Base-by-base conservation (phyloP, 176 grass and related monocot species). In the Leersia perrieri region DNA sequence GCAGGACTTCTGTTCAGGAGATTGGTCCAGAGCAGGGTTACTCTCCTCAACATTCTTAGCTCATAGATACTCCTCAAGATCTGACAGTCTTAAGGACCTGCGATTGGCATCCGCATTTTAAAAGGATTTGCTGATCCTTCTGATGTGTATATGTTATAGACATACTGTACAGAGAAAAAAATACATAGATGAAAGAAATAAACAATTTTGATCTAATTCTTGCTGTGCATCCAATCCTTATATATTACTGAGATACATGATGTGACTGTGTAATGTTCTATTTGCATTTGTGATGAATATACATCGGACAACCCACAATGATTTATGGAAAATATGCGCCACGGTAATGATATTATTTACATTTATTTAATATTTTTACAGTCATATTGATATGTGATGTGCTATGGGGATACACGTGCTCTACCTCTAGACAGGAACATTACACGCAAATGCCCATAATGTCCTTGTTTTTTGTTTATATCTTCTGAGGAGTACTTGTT, bases 11-110 rank as follows among this genome's bases (percentile, higher is more conserved):
- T 75, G 18, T 81, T 87, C 44, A 60, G 70, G 60, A 61, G 22
- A 65, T 15, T 86, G 60, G 31, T 86, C 76, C 76, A 80, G 47
- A 32, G 15, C 39, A 80, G 84, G 41, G 84, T 86, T 31, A 67
- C 76, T 40, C 41, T 86, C 22, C 76, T 80, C 5, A 86, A 86
- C 27, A 80, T 74, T 30, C 72, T 75, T 40, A 80, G 60, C 60
- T 38, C 25, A 58, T 74, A 60, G 53, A 80, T 33, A 70, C 49
- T 32, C 61, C 26, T 2, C 36, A n/a, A 31, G 22, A 26, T 41
- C 12, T 72, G 36, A 9, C 36, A 66, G 20, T 38, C 65, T 45
- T 38, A 32, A 61, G 13, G 8, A 6, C 29, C 30, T 68, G 33
- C 38, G 51, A 70, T 77, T 76, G 42, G 71, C 63, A 49, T 82